Conservation (phyloP, 768 basidiomycete species). For the Leccinum ochraceum region DNA sequence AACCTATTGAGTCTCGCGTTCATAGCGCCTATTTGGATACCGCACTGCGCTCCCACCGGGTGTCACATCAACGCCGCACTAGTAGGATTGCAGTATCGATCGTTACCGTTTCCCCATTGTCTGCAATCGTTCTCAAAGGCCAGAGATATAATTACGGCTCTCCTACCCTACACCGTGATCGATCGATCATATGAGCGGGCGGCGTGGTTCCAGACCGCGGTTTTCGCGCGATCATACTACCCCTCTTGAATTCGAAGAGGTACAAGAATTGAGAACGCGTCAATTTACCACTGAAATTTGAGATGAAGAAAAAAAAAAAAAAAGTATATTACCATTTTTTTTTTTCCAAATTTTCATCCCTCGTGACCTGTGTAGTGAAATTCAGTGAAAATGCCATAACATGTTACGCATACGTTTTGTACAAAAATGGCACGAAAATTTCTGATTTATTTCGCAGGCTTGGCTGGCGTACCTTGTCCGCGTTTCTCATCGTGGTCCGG, state of each 20-base stretch:
- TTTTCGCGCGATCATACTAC: slow-evolving; percentile 6
- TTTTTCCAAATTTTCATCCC: not conserved
- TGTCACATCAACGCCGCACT: slow-evolving; percentile 5
- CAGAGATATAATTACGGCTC: not conserved
- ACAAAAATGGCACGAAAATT: not conserved
- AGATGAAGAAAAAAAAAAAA: not conserved
- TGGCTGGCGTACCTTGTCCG: not conserved
- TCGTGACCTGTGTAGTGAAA: not conserved
- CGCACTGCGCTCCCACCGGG: slow-evolving; percentile 8
- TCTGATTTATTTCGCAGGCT: not conserved
- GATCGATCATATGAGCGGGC: not conserved
- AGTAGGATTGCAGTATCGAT: slow-evolving; percentile 4
- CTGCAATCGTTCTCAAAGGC: not conserved
- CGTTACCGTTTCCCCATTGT: not conserved
- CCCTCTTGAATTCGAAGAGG: not conserved
- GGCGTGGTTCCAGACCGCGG: not conserved
- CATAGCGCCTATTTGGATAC: slow-evolving; percentile 16
- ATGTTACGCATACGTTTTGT: not conserved
- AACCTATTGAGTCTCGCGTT: slow-evolving; percentile 5
- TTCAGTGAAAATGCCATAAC: not conserved
- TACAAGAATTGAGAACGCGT: not conserved
- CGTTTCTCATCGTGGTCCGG: not conserved
- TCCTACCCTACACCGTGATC: not conserved
- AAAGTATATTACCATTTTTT: not conserved
- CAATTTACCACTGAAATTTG: not conserved